Conservation (phyloP, 2,329 filamentous ascomycete genomes). For the Monosporascus sp. region DNA sequence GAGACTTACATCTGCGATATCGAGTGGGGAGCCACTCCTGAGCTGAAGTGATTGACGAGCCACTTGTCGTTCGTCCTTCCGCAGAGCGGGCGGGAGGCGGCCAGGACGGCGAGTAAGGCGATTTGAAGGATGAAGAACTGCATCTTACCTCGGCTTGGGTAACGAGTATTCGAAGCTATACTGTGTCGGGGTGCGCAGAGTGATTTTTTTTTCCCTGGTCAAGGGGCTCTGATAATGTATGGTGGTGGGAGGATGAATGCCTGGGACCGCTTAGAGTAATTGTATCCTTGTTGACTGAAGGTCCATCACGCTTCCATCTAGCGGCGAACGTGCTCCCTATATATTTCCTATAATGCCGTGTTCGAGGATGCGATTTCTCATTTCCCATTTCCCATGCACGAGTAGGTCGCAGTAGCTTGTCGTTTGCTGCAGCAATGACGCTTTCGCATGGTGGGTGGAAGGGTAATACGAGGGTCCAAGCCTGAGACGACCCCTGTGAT, state of each 20-base stretch:
- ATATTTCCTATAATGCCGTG: background rate
- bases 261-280: too few species aligned
- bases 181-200: too few species aligned
- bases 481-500: background rate
- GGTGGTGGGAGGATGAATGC: too few species aligned
- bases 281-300: too few species aligned
- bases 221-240: too few species aligned
- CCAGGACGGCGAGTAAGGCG: background rate
- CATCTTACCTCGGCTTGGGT: background rate
- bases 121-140: background rate
- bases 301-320: too few species aligned
- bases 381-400: background rate
- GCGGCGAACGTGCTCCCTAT: background rate
- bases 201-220: too few species aligned
- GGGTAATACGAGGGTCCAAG: background rate
- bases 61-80: background rate
- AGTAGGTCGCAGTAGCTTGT: too few species aligned
- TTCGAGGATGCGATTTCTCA: background rate
- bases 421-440: background rate
- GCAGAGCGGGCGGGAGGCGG: background rate
- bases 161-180: too few species aligned
- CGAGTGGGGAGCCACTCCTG: background rate
- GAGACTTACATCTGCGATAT: background rate
- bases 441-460: background rate
- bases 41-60: background rate